Evolutionary conservation across 495 filamentous ascomycete genomes (phyloP).

Genomic region (Jackrogersella minutella): DNA sequence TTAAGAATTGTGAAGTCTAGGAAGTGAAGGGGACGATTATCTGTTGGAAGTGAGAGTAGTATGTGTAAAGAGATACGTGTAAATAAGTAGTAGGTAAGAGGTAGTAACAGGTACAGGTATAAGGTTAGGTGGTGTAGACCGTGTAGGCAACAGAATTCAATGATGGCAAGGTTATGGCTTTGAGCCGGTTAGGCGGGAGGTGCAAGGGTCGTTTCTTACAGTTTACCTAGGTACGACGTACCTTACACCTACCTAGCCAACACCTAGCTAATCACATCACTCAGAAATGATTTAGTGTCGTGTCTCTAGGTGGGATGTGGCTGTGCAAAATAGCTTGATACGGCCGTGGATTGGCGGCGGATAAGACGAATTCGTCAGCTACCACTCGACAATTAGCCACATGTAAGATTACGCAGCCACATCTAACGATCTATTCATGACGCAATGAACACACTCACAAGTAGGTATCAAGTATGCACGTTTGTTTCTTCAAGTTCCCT

Average conservation of each 20-base stretch:
- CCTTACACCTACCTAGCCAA: constrained; percentile 1
- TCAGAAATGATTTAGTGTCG: background rate
- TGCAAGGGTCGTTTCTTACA: constrained; percentile 1
- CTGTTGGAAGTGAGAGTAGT: background rate
- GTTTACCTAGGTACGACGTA: background rate
- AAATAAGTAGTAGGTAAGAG: background rate
- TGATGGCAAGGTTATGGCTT: background rate
- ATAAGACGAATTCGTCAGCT: constrained; percentile 9
- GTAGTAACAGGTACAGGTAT: background rate
- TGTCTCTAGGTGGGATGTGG: background rate
- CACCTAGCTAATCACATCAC: background rate
- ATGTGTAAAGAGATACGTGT: background rate
- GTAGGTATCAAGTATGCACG: background rate
- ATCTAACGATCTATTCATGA: background rate
- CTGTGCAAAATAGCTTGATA: background rate
- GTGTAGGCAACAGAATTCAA: constrained; percentile 8
- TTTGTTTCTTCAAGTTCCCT: too few relatives aligned
- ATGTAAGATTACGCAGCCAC: background rate
- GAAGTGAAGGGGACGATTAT: background rate
- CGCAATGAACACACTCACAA: background rate
- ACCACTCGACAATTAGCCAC: background rate
- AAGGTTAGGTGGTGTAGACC: background rate
- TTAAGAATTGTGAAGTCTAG: background rate
- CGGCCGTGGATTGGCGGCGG: background rate
- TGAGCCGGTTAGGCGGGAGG: background rate